These are phyloP conservation scores for Pseudogymnoascus sp. DNA, from an alignment of 2,329 filamentous ascomycete species.

Conservation along the genomic window DNA sequence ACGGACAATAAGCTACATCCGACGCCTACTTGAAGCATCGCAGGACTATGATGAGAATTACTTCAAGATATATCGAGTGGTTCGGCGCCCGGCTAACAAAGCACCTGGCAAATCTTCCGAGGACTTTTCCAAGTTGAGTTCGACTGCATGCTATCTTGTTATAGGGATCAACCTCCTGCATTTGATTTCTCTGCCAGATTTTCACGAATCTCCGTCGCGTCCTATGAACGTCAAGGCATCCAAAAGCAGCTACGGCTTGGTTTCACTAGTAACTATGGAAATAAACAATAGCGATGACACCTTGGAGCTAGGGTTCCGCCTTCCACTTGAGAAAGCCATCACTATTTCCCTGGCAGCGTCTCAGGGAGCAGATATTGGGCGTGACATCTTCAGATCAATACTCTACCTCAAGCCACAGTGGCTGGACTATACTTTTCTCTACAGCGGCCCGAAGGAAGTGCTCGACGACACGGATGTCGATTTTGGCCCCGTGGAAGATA, in stretches of 20 bases:
- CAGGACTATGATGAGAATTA: constrained; percentile 60
- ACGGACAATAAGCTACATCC: constrained; percentile 54
- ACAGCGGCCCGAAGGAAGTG: constrained; percentile 49
- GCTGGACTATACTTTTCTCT: constrained; percentile 53
- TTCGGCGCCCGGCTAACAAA: constrained; percentile 47
- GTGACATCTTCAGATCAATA: constrained; percentile 51
- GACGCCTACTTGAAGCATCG: constrained; percentile 54
- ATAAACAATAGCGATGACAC: constrained; percentile 56
- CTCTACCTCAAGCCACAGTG: constrained; percentile 59
- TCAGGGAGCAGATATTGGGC: constrained; percentile 55
- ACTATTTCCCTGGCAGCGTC: constrained; percentile 55
- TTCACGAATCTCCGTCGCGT: constrained; percentile 39
- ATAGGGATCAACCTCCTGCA: constrained; percentile 63
- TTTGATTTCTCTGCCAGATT: constrained; percentile 56
- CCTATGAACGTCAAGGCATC: constrained; percentile 35
- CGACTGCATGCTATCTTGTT: constrained; percentile 59
- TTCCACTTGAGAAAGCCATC: constrained; percentile 47
- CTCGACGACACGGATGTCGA: constrained; percentile 38
- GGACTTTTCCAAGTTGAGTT: constrained; percentile 55
- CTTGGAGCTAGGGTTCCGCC: constrained; percentile 56
- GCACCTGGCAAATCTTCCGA: constrained; percentile 52
- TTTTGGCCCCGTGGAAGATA: constrained; percentile 43
- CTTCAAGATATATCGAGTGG: constrained; percentile 61
- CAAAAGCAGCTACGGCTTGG: constrained; percentile 50
- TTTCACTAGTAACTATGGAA: constrained; percentile 51